A percentile compares a stretch with the other conserved stretches of the same genome.
Conservation (phyloP, 352 stramenopile genomes). For the Globisporangium spinosum region DNA sequence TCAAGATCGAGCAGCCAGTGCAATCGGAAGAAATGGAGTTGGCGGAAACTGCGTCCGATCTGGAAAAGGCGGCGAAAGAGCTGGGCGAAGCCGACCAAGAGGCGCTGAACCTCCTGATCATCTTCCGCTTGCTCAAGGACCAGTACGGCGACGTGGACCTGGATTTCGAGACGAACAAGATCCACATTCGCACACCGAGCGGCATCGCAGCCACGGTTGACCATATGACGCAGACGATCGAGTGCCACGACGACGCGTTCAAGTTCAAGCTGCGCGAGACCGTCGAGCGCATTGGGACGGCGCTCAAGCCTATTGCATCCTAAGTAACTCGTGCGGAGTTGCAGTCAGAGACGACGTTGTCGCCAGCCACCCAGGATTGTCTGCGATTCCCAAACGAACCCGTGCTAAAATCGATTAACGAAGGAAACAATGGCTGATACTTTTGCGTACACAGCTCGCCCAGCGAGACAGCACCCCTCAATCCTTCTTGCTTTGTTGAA, state of each 20-base stretch:
- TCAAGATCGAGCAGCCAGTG: constrained; percentile 21
- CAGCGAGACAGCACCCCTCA: not conserved
- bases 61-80: constrained; percentile 59
- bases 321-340: constrained; percentile 12
- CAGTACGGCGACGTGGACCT: constrained; percentile 84
- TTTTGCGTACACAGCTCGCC: not conserved
- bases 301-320: constrained; percentile 60
- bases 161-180: constrained; percentile 87
- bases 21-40: constrained; percentile 10
- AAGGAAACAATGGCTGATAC: not conserved
- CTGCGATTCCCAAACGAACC: not conserved
- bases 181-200: constrained; percentile 79
- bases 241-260: constrained; percentile 69
- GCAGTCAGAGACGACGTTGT: not conserved
- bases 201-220: constrained; percentile 63
- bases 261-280: constrained; percentile 67
- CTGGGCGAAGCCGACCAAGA: constrained; percentile 74
- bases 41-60: constrained; percentile 25
- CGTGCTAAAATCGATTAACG: not conserved
- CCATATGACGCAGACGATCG: constrained; percentile 53
- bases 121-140: constrained; percentile 82
- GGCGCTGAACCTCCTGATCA: constrained; percentile 76
- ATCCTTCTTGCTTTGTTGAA: not conserved
- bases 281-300: constrained; percentile 59
- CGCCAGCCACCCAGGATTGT: not conserved